Evolutionary conservation across 2,329 filamentous ascomycete genomes (phyloP).

Genomic region (Aureobasidium zeae): DNA sequence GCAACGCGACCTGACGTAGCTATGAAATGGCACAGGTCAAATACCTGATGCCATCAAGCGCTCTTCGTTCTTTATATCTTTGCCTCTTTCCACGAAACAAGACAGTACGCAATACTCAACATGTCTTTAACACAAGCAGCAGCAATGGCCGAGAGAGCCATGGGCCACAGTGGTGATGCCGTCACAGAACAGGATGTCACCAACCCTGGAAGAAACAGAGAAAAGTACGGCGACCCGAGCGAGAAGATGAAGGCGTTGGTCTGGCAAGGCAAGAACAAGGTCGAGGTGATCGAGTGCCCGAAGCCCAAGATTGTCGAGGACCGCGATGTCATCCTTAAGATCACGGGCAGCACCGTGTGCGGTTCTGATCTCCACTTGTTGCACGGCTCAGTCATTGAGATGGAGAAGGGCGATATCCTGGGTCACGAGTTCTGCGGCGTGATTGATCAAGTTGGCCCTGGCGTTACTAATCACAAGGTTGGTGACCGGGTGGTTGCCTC

Average conservation of each 20-base stretch:
- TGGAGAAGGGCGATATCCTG: constrained; percentile 44
- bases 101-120: constrained; percentile 13
- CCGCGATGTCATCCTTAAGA: constrained; percentile 68
- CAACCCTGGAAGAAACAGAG: constrained; percentile 47
- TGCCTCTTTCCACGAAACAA: background rate
- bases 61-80: background rate
- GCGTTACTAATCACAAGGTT: constrained; percentile 36
- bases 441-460: constrained; percentile 38
- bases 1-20: constrained; percentile 12
- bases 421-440: constrained; percentile 46
- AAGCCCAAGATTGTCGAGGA: constrained; percentile 65
- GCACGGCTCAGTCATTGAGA: constrained; percentile 39
- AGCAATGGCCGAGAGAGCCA: constrained; percentile 52
- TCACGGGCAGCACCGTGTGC: constrained; percentile 58
- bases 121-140: constrained; percentile 54
- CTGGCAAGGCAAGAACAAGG: constrained; percentile 75
- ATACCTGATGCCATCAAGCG: background rate
- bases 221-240: constrained; percentile 42
- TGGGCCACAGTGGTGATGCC: constrained; percentile 60
- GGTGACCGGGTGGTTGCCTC: constrained; percentile 63
- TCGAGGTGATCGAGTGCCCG: constrained; percentile 59
- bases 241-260: constrained; percentile 70
- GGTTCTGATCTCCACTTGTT: constrained; percentile 53
- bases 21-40: background rate
- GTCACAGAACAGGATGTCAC: constrained; percentile 59